Base-by-base conservation (phyloP, 768 basidiomycete species). In the Imleria badia region DNA sequence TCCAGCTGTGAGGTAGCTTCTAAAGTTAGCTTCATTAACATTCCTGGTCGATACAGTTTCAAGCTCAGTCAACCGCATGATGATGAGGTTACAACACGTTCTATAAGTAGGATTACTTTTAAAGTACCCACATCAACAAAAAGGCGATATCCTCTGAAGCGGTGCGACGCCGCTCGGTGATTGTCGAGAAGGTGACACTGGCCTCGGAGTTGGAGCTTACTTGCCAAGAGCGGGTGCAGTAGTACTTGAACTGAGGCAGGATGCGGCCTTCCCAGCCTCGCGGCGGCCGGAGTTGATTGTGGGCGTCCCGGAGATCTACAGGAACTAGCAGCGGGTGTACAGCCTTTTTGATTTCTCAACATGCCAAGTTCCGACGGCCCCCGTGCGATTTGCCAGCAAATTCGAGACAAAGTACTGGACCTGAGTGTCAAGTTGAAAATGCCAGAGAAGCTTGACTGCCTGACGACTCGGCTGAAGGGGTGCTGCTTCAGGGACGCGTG, bases 401-500 rank as follows among this genome's bases (percentile, higher is more conserved):
- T 33, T 22, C 22, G 10, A 34, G 39, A 47, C 54, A 50, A 51
- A 44, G 49, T 43, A 4, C n/a, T 3, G 47, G 8, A 17, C 15
- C 22, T 17, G 14, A 19, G 1, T 45, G 26, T 17, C 55, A 34
- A 2, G 44, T 11, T 58, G 47, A 41, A 47, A 45, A 23, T 48
- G 53, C 20, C 41, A 39, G 50, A 43, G 29, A 17, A n/a, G n/a
- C n/a, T n/a, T 2, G 31, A 11, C 15, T 35, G 19, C 34, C 4
- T 29, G n/a, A 19, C 6, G 40, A n/a, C 47, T 51, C 55, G 61
- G 56, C 31, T 54, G 43, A 33, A 36, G 17, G 54, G 26, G 26
- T 33, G 60, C 41, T 55, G 48, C 54, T 38, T 38, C 61, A 62
- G 61, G 61, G 54, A 54, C 51, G 13, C 5, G 19, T 51, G 64